phyloP scores from a whole-genome alignment of 2,329 filamentous ascomycete genomes.

The Sporothrix curviconia region DNA sequence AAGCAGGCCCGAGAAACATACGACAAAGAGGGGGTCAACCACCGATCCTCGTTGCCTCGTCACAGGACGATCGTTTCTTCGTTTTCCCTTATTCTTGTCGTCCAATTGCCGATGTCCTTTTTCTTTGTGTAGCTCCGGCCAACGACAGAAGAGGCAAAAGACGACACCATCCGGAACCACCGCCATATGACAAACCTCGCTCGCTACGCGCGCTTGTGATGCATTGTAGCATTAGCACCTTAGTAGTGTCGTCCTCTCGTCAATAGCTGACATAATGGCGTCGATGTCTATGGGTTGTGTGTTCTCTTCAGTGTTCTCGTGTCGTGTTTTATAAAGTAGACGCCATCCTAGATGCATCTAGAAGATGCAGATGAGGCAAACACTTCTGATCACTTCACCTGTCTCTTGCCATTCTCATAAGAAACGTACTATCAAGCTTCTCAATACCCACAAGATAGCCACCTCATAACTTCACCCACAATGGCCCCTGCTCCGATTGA shows the following conservation, averaged over 20 bases:
- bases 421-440: too few species aligned
- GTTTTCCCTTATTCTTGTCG: not conserved
- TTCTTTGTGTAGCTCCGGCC: not conserved
- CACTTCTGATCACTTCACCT: too few species aligned
- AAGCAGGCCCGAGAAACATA: not conserved
- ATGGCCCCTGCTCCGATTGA: conserved; percentile 55
- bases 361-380: too few species aligned
- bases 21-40: not conserved
- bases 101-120: not conserved
- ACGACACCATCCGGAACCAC: not conserved
- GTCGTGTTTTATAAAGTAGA: not conserved
- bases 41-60: not conserved
- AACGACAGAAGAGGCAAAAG: not conserved
- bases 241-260: too few species aligned
- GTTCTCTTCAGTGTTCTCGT: too few species aligned
- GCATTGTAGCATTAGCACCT: not conserved
- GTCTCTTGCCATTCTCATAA: too few species aligned
- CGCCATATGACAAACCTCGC: not conserved
- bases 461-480: not conserved
- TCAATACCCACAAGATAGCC: not conserved
- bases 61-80: not conserved
- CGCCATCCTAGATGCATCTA: too few species aligned
- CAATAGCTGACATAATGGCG: conserved; percentile 4
- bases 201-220: not conserved
- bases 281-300: not conserved